A percentile compares a stretch with the other conserved stretches of the same genome.
phyloP scores from a whole-genome alignment of 495 filamentous ascomycete species.

The Neurospora hispaniola region DNA sequence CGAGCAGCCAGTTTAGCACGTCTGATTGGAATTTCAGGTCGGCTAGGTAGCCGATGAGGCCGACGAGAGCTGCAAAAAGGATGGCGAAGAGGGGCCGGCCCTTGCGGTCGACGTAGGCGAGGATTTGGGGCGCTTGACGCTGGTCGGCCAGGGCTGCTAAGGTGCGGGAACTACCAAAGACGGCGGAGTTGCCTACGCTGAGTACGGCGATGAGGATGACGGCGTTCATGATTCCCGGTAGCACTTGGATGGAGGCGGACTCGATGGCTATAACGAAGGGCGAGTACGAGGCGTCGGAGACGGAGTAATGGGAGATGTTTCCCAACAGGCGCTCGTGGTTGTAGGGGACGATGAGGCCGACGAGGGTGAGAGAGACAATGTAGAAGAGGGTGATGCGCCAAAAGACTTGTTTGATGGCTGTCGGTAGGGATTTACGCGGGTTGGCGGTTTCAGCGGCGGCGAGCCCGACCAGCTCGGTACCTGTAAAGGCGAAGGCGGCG shows the following conservation, averaged over 20 bases:
- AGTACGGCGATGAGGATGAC: conserved; percentile 84
- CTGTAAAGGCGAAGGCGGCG: conserved; percentile 84
- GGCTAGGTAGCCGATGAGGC: conserved; percentile 70
- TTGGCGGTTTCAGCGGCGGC: conserved; percentile 83
- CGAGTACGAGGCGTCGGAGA: conserved; percentile 61
- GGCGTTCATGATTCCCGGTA: conserved; percentile 79
- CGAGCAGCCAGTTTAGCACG: conserved; percentile 81
- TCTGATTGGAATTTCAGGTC: conserved; percentile 50
- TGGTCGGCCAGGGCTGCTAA: conserved; percentile 81
- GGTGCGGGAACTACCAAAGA: conserved; percentile 81
- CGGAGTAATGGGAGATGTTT: conserved; percentile 19
- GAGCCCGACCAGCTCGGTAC: conserved; percentile 88
- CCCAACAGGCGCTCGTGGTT: conserved; percentile 48
- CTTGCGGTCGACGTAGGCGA: conserved; percentile 74
- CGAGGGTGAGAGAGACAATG: conserved; percentile 58
- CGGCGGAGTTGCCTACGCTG: conserved; percentile 76
- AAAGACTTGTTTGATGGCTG: conserved; percentile 87
- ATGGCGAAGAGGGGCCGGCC: conserved; percentile 75
- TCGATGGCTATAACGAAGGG: conserved; percentile 86
- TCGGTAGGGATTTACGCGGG: conserved; percentile 75
- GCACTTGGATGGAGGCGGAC: conserved; percentile 62
- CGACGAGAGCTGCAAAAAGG: conserved; percentile 52
- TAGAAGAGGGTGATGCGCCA: conserved; percentile 92
- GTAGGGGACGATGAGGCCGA: conserved; percentile 69
- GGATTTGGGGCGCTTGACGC: conserved; percentile 63